Base-by-base conservation (phyloP, 2,329 filamentous ascomycete genomes). In the Pseudodiploospora longispora region DNA sequence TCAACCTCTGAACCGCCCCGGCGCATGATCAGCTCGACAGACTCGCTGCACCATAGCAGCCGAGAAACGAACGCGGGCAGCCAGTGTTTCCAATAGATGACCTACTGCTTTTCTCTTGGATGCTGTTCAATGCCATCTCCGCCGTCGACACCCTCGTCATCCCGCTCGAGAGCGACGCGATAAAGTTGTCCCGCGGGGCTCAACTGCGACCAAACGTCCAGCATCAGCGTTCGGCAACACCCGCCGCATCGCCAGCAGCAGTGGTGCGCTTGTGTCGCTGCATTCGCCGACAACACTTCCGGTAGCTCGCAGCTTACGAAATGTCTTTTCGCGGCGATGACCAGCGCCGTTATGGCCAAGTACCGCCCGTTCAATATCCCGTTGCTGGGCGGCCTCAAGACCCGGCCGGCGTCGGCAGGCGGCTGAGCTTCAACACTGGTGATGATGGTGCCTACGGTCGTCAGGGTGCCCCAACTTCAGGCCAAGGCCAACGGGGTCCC, bases 381-480 rank as follows among this genome's bases (percentile, higher is more conserved):
- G 66, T 77, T 51, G 66, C 71, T 39, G 62, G 62, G 47, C 68
- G 64, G 42, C 49, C 48, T 6, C 39, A 48, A 10, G 62, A 67
- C 36, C 62, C 66, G 47, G 47, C 57, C 43, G 52, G 55, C 51
- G 63, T 68, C 5, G 60, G 59, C 36, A 74, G 85, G 52, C 75
- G 79, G 51, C 75, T 78, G 40, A 91, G 84, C 68, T 89, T 87
- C 68, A 82, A 88, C 61, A 79, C 75, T 52, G 85, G 83, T 51
- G 87, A 93, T 61, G 85, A 91, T 60, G 69, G 72, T 39, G 65
- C 69, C 40, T 78, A 80, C 53, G 71, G 76, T 19, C 43, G 42
- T n/a, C 48, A 37, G 2, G 42, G 32, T 6, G 32, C 12, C 32
- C 32, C 2, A 9, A 2, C 32, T 34, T 34, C 32, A 34, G 32